Evolutionary conservation across 108 stramenopile genomes (phyloP).

Genomic region (Conticribra weissflogii): DNA sequence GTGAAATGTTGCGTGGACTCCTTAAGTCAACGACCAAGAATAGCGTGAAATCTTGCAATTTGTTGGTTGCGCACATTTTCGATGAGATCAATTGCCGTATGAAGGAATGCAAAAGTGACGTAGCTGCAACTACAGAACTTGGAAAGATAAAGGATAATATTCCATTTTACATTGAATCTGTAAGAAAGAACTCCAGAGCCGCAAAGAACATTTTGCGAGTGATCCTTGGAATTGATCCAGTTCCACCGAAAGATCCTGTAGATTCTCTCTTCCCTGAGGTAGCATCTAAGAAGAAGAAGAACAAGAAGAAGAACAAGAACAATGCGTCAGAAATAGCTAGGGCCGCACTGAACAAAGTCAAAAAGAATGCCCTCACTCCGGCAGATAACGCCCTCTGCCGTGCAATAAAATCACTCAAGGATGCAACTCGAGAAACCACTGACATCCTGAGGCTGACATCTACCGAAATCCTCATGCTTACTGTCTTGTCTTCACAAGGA

Average conservation of each 20-base stretch:
- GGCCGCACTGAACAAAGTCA: slow-evolving; percentile 38
- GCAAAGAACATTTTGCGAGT: slow-evolving; percentile 59
- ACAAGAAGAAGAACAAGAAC: slow-evolving; percentile 21
- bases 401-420: slow-evolving; percentile 19
- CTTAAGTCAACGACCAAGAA: slow-evolving; percentile 36
- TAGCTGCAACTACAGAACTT: slow-evolving; percentile 22
- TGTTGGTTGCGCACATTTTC: slow-evolving; percentile 17
- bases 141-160: slow-evolving; percentile 30
- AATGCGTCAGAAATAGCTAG: slow-evolving; percentile 21
- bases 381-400: slow-evolving; percentile 48
- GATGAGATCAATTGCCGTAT: slow-evolving; percentile 30
- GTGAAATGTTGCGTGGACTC: slow-evolving; percentile 64
- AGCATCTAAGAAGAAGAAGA: too few relatives aligned
- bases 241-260: slow-evolving; percentile 25
- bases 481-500: slow-evolving; percentile 59
- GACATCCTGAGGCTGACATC: slow-evolving; percentile 51
- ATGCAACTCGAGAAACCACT: slow-evolving; percentile 10
- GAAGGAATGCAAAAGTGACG: slow-evolving; percentile 30
- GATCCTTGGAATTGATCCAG: slow-evolving; percentile 53
- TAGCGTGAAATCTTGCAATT: not conserved
- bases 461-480: slow-evolving; percentile 63
- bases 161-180: slow-evolving; percentile 27
- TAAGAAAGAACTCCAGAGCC: slow-evolving; percentile 16
- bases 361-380: slow-evolving; percentile 39
- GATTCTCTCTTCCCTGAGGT: slow-evolving; percentile 41